Conservation (phyloP, 2,329 filamentous ascomycete species). For the Raffaelea arxii region DNA sequence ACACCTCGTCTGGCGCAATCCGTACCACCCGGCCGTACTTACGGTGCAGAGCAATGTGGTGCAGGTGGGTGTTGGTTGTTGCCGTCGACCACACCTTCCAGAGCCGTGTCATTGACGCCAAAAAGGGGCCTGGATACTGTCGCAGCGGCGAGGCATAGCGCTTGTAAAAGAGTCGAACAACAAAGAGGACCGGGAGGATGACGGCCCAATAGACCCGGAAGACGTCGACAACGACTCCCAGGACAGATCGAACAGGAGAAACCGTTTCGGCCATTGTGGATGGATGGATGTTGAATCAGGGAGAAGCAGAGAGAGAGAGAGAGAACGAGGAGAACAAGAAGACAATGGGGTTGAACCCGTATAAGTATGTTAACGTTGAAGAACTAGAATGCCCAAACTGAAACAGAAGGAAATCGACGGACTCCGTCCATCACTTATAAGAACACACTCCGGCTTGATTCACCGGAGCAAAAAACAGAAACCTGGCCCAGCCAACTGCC, state of each 20-base stretch:
- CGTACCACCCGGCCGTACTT: conserved; percentile 38
- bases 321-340: background rate
- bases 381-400: too few relatives aligned
- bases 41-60: conserved; percentile 33
- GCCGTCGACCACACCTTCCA: conserved; percentile 31
- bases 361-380: too few relatives aligned
- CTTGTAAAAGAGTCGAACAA: conserved; percentile 18
- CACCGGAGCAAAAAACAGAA: too few relatives aligned
- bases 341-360: too few relatives aligned
- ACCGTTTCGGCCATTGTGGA: conserved; percentile 10
- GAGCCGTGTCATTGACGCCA: conserved; percentile 25
- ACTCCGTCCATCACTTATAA: too few relatives aligned
- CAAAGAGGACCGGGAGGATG: conserved; percentile 17
- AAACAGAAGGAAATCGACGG: too few relatives aligned
- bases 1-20: conserved; percentile 39
- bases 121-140: conserved; percentile 23
- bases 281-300: conserved; percentile 1
- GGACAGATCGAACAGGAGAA: conserved; percentile 16
- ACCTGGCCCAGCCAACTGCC: conserved; percentile 17
- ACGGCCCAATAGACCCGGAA: conserved; percentile 20
- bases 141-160: conserved; percentile 24
- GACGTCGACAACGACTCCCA: conserved; percentile 13
- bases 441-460: too few relatives aligned
- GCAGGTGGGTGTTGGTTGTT: conserved; percentile 28
- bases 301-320: background rate